These are phyloP conservation scores for Piper betle DNA, from an alignment of 164 flowering plant genomes.

Conservation along the genomic window DNA sequence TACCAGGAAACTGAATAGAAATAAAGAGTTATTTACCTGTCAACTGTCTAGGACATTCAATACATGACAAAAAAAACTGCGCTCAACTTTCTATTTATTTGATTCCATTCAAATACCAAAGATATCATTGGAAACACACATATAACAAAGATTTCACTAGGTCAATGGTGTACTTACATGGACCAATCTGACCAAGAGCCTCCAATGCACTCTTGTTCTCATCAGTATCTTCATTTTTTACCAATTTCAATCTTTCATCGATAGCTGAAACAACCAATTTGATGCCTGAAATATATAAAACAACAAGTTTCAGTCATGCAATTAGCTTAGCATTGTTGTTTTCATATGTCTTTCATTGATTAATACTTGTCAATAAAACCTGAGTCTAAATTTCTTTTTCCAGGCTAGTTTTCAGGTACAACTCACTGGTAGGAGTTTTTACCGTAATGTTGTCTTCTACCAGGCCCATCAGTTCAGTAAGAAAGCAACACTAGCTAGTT, in stretches of 20 bases:
- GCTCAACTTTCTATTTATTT: background rate
- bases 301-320: background rate
- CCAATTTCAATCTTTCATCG: conserved; percentile 34
- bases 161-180: conserved; percentile 42
- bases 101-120: background rate
- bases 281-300: conserved; percentile 31
- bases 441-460: too few species aligned
- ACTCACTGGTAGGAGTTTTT: too few species aligned
- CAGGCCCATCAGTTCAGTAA: too few species aligned
- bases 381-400: background rate
- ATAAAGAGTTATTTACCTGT: too few species aligned
- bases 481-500: too few species aligned
- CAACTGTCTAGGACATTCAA: too few species aligned
- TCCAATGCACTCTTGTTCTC: conserved; percentile 82
- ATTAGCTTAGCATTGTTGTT: background rate
- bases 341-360: background rate
- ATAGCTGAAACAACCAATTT: conserved; percentile 35
- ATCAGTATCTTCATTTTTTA: conserved; percentile 44
- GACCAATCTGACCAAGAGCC: conserved; percentile 80
- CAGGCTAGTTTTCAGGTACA: too few species aligned
- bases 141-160: background rate
- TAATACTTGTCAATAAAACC: background rate
- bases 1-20: too few species aligned
- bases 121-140: background rate
- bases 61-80: too few species aligned